These are phyloP conservation scores for Paramecium primaurelia DNA, from an alignment of 73 alveolate species.

Conservation along the genomic window DNA sequence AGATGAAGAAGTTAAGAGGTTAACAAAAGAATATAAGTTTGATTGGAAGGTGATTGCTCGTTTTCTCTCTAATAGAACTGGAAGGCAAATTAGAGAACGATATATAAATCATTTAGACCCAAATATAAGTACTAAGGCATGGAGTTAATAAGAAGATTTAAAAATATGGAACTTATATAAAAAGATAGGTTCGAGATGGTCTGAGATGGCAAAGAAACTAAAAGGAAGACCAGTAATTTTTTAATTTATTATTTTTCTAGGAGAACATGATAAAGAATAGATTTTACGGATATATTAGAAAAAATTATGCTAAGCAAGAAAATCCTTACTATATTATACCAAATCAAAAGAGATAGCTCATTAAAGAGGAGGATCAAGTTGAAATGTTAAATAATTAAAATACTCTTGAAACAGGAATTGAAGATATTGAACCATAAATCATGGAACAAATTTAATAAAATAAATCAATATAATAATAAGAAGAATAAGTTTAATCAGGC, in stretches of 20 bases:
- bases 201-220: conserved; percentile 47
- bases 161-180: conserved; percentile 25
- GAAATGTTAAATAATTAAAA: not conserved
- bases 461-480: not conserved
- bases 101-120: conserved; percentile 98
- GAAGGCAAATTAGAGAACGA: conserved; percentile 96
- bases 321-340: conserved; percentile 13
- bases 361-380: not conserved
- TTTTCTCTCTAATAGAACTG: conserved; percentile 65
- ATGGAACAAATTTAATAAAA: not conserved
- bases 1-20: conserved; percentile 41
- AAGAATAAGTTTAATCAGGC: not conserved
- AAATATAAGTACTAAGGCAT: conserved; percentile 78
- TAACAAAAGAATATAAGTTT: not conserved
- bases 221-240: conserved; percentile 51
- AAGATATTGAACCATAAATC: not conserved
- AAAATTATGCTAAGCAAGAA: not conserved
- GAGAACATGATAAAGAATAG: conserved; percentile 60
- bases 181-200: conserved; percentile 53
- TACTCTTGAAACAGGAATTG: not conserved
- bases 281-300: conserved; percentile 41
- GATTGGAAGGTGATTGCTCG: conserved; percentile 51
- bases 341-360: not conserved
- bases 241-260: not conserved
- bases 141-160: conserved; percentile 86